phyloP scores from a whole-genome alignment of 2,329 filamentous ascomycete species.

The Metarhizium sp. region DNA sequence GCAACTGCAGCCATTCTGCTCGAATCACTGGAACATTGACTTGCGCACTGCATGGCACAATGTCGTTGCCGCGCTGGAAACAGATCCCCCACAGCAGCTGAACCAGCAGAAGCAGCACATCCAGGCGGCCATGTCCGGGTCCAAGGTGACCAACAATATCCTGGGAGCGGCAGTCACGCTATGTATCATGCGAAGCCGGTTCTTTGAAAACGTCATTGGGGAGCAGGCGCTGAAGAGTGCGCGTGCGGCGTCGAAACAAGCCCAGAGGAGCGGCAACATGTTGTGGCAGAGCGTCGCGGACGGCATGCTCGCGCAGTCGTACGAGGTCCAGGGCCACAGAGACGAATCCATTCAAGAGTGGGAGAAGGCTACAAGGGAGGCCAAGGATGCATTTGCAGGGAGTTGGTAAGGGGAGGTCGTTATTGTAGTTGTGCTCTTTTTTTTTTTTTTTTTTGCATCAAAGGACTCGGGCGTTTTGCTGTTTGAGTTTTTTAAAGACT shows the following conservation, averaged over 20 bases:
- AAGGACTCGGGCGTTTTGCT: slow-evolving; percentile 15
- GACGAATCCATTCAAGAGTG: slow-evolving; percentile 30
- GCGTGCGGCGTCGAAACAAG: slow-evolving; percentile 57
- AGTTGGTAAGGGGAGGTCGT: slow-evolving; percentile 14
- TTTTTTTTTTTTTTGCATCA: slow-evolving; percentile 3
- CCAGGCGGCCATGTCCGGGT: slow-evolving; percentile 59
- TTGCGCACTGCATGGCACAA: slow-evolving; percentile 72
- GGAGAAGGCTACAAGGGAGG: slow-evolving; percentile 31
- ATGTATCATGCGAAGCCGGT: slow-evolving; percentile 72
- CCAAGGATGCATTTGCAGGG: slow-evolving; percentile 31
- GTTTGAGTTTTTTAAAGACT: slow-evolving; percentile 4
- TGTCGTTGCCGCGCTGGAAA: slow-evolving; percentile 57
- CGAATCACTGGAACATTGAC: slow-evolving; percentile 60
- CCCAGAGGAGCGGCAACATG: slow-evolving; percentile 58
- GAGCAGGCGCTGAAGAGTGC: slow-evolving; percentile 72
- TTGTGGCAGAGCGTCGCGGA: slow-evolving; percentile 76
- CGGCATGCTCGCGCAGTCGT: slow-evolving; percentile 66
- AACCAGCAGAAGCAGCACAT: slow-evolving; percentile 73
- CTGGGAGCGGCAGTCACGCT: slow-evolving; percentile 77
- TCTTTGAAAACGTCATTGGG: slow-evolving; percentile 76
- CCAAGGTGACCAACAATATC: slow-evolving; percentile 61
- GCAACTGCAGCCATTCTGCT: slow-evolving; percentile 57
- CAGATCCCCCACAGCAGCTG: slow-evolving; percentile 54
- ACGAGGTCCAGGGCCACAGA: slow-evolving; percentile 60
- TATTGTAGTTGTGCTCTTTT: slow-evolving; percentile 5